Evolutionary conservation across 345 rosid genomes (phyloP).

Genomic region (Eucalyptus sideroxylon): DNA sequence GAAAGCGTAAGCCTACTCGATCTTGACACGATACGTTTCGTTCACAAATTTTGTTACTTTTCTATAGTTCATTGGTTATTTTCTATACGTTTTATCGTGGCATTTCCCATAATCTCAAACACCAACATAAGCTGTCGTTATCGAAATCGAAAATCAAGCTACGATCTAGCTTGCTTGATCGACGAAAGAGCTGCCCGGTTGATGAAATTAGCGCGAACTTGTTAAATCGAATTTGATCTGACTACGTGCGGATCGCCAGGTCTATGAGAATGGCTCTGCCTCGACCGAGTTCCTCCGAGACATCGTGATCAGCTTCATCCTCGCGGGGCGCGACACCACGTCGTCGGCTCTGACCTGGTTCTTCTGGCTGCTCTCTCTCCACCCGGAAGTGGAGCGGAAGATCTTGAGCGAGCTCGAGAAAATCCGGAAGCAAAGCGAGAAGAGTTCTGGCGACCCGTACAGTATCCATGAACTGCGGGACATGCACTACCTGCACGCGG

Average conservation of each 20-base stretch:
- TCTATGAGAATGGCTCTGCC: background rate
- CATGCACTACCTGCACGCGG: conserved; percentile 31
- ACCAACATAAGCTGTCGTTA: background rate
- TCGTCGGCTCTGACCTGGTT: conserved; percentile 37
- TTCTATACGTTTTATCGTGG: too few relatives aligned
- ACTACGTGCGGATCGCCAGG: background rate
- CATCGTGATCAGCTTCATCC: conserved; percentile 36
- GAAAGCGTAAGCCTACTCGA: background rate
- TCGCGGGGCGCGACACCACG: conserved; percentile 41
- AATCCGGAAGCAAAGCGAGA: background rate
- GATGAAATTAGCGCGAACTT: background rate
- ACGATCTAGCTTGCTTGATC: background rate
- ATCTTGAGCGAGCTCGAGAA: conserved; percentile 12
- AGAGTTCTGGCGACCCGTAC: background rate
- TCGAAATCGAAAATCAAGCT: background rate
- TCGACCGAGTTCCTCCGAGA: conserved; percentile 7
- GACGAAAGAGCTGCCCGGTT: background rate
- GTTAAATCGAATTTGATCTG: background rate
- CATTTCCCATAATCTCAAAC: background rate
- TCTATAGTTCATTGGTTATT: background rate
- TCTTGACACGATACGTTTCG: background rate
- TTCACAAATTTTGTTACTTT: background rate
- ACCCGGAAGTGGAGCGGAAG: conserved; percentile 6
- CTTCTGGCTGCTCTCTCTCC: conserved; percentile 21
- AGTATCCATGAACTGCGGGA: conserved; percentile 9